phyloP scores from a whole-genome alignment of 108 stramenopile species.

The Cyclotella choctawhatcheeana region DNA sequence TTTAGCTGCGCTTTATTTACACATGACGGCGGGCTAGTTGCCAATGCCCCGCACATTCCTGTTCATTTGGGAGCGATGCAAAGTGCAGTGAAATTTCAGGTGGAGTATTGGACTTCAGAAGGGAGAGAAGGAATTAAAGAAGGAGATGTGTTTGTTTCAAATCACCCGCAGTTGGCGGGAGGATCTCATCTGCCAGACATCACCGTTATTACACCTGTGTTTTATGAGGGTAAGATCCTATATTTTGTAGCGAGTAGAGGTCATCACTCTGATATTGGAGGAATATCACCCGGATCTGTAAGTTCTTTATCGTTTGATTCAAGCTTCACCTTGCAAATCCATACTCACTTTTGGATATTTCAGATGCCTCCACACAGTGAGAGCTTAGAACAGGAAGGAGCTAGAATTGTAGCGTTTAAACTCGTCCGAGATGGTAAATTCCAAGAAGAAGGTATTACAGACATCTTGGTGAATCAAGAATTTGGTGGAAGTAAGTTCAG shows the following conservation, averaged over 20 bases:
- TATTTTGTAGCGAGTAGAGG: slow-evolving; percentile 98
- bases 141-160: slow-evolving; percentile 97
- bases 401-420: slow-evolving; percentile 98
- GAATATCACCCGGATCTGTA: slow-evolving; percentile 89
- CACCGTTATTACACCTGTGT: slow-evolving; percentile 98
- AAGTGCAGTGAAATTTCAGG: slow-evolving; percentile 92
- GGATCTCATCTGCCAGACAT: slow-evolving; percentile 90
- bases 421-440: slow-evolving; percentile 92
- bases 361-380: slow-evolving; percentile 93
- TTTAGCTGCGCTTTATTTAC: slow-evolving; percentile 98
- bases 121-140: slow-evolving; percentile 87
- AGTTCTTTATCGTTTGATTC: slow-evolving; percentile 24
- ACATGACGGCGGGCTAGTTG: slow-evolving; percentile 93
- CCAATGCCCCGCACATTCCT: slow-evolving; percentile 99
- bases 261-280: slow-evolving; percentile 98
- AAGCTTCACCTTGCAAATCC: neutral
- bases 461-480: slow-evolving; percentile 87
- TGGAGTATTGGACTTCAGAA: slow-evolving; percentile 87
- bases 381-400: slow-evolving; percentile 93
- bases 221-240: slow-evolving; percentile 83
- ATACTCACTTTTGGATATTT: too few relatives aligned
- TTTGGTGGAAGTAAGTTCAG: slow-evolving; percentile 67
- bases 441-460: slow-evolving; percentile 94
- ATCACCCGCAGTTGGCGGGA: slow-evolving; percentile 98
- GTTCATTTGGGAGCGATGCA: slow-evolving; percentile 99